Percentiles rank a stretch among this genome's conserved stretches.
Conservation (phyloP, 2,329 filamentous ascomycete genomes). For the Talaromyces sp. region DNA sequence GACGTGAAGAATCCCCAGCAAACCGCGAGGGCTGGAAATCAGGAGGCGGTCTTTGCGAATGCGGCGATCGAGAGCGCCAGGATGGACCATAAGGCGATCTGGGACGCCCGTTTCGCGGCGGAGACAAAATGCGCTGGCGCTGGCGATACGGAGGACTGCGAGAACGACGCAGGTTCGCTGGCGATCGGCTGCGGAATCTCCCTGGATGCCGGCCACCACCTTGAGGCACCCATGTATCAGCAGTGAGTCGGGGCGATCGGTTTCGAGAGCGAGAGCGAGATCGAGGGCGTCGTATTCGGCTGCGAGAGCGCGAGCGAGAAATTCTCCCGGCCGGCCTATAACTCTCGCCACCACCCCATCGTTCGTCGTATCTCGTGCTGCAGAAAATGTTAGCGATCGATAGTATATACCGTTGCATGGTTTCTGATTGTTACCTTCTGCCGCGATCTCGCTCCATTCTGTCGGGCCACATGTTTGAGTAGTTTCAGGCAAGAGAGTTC, state of each 20-base stretch:
- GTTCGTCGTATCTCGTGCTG: conserved; percentile 30
- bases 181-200: conserved; percentile 40
- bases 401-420: neutral
- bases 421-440: neutral
- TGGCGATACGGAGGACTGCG: conserved; percentile 34
- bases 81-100: conserved; percentile 31
- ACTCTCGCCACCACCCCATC: conserved; percentile 37
- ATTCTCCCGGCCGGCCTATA: conserved; percentile 34
- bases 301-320: conserved; percentile 30
- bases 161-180: conserved; percentile 35
- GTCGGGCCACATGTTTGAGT: neutral
- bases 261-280: conserved; percentile 33
- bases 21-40: conserved; percentile 28
- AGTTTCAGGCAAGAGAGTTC: neutral
- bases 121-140: conserved; percentile 31
- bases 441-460: neutral
- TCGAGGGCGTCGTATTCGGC: conserved; percentile 25
- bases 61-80: conserved; percentile 38
- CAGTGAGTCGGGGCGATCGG: conserved; percentile 29
- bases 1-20: conserved; percentile 31
- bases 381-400: neutral
- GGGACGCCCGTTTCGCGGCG: conserved; percentile 33
- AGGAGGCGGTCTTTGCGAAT: conserved; percentile 26
- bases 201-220: conserved; percentile 26
- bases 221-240: conserved; percentile 40